phyloP scores from a whole-genome alignment of 495 filamentous ascomycete genomes.

The Neurospora pannonica region DNA sequence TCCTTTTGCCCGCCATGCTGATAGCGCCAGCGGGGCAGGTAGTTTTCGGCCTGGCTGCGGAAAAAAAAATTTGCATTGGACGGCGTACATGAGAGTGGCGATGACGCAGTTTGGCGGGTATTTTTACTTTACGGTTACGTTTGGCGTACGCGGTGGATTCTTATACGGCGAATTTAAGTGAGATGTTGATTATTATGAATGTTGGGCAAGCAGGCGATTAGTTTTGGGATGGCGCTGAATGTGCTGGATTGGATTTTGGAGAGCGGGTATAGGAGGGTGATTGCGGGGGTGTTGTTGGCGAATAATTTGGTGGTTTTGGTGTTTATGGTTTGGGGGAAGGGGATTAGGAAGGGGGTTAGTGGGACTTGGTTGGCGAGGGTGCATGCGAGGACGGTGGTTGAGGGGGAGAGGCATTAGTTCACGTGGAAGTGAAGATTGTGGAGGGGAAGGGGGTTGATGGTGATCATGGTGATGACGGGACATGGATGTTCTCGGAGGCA shows the following conservation, averaged over 20 bases:
- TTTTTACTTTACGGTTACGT: slow-evolving; percentile 28
- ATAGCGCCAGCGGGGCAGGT: slow-evolving; percentile 52
- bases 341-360: slow-evolving; percentile 21
- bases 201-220: slow-evolving; percentile 53
- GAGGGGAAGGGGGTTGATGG: too few relatives aligned
- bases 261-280: slow-evolving; percentile 22
- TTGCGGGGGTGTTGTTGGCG: slow-evolving; percentile 20
- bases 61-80: slow-evolving; percentile 47
- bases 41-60: too few relatives aligned
- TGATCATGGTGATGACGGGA: too few relatives aligned
- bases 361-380: slow-evolving; percentile 25
- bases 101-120: slow-evolving; percentile 38
- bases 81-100: slow-evolving; percentile 48
- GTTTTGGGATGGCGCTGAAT: slow-evolving; percentile 26
- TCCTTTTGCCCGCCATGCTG: slow-evolving; percentile 51
- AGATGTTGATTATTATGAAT: slow-evolving; percentile 52
- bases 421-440: too few relatives aligned
- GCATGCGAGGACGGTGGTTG: slow-evolving; percentile 10
- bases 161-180: slow-evolving; percentile 52
- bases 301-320: slow-evolving; percentile 27
- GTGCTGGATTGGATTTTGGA: slow-evolving; percentile 29
- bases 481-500: not conserved
- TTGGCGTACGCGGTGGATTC: slow-evolving; percentile 47
- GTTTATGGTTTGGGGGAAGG: slow-evolving; percentile 29
- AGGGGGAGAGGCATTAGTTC: slow-evolving; percentile 7